These are phyloP conservation scores for Sisymbrium irio DNA, from an alignment of 345 rosid species.

Conservation along the genomic window DNA sequence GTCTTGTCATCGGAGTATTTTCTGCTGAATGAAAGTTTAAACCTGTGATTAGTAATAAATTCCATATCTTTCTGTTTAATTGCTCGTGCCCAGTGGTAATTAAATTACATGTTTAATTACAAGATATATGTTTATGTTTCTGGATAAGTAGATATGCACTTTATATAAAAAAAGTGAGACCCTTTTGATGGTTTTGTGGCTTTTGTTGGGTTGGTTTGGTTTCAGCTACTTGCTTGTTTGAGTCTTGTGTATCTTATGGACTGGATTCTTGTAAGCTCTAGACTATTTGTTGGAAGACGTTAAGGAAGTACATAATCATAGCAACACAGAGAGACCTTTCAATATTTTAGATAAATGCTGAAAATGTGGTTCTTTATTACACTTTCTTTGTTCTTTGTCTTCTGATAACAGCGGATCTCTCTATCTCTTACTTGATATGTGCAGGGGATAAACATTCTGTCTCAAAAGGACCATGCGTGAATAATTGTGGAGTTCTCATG, in stretches of 20 bases:
- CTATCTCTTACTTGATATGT: not conserved
- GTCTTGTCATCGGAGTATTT: not conserved
- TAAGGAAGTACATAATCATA: not conserved
- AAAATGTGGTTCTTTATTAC: not conserved
- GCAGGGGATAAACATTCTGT: constrained; percentile 52
- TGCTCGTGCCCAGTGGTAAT: not conserved
- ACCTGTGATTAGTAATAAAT: not conserved
- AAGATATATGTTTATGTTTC: not conserved
- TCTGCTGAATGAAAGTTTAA: constrained; percentile 9
- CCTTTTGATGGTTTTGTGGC: not conserved
- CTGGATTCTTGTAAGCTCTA: not conserved
- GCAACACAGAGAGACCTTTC: not conserved
- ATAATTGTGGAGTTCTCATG: constrained; percentile 52
- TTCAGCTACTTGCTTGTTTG: not conserved
- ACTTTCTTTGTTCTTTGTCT: not conserved
- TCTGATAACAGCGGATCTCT: not conserved
- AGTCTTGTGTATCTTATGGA: not conserved
- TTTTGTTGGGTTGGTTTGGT: constrained; percentile 7
- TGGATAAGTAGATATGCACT: not conserved
- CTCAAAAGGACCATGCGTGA: constrained; percentile 51
- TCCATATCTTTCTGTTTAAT: not conserved
- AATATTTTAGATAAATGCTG: not conserved
- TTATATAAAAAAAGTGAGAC: not conserved
- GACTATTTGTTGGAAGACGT: not conserved
- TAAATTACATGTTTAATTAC: no score